Conservation (phyloP, 192 early-diverging fungal species). For the Mortierella hygrophila region DNA sequence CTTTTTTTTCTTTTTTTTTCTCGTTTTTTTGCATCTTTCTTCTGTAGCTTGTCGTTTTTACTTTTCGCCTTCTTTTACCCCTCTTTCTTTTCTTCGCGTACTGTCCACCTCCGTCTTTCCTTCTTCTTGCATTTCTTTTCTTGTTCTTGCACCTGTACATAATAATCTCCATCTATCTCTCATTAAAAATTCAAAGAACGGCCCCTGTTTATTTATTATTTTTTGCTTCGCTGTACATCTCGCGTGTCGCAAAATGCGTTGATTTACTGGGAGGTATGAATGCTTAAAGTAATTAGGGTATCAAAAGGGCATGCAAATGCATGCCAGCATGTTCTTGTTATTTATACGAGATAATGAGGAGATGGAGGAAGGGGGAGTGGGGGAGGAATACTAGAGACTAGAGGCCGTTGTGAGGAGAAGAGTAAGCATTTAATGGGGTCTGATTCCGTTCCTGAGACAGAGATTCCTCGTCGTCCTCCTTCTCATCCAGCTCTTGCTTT, state of each 20-base stretch:
- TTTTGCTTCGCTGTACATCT: not conserved
- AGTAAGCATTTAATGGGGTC: not conserved
- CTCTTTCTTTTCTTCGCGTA: too few relatives aligned
- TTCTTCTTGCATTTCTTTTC: not conserved
- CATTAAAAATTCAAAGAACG: not conserved
- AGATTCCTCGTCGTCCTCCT: not conserved
- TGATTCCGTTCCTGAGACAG: not conserved
- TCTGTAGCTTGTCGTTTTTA: not conserved
- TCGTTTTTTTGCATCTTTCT: not conserved
- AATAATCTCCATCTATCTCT: not conserved
- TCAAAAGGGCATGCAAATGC: not conserved
- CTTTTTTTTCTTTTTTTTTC: not conserved
- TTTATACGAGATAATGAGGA: not conserved
- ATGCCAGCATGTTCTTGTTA: not conserved
- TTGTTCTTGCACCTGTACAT: slow-evolving; percentile 2
- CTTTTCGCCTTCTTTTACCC: not conserved
- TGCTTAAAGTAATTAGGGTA: not conserved
- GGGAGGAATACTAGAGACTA: not conserved
- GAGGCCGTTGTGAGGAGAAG: not conserved
- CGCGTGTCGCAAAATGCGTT: not conserved
- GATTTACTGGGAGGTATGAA: not conserved
- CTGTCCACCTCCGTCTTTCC: not conserved
- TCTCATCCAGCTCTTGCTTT: not conserved
- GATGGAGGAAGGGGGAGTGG: not conserved
- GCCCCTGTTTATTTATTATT: not conserved